Percentiles rank a stretch among this genome's conserved stretches.
These are phyloP conservation scores for Mollisia scopiformis DNA, from an alignment of 2,329 filamentous ascomycete genomes.

Conservation along the genomic window DNA sequence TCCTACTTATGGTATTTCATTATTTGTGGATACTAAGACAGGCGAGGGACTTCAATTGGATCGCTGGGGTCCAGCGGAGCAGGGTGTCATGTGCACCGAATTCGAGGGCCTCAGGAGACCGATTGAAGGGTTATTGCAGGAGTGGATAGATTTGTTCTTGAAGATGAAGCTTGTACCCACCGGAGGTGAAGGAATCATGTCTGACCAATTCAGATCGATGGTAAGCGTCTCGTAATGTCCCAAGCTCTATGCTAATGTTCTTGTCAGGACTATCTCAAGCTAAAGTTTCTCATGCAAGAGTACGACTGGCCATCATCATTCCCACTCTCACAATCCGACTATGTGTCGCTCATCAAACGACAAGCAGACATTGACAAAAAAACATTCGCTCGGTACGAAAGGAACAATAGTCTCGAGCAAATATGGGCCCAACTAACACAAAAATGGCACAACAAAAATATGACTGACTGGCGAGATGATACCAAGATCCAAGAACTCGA, in stretches of 20 bases:
- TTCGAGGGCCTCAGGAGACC: slow-evolving; percentile 5
- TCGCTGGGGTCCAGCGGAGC: neutral
- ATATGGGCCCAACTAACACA: neutral
- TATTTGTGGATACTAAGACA: slow-evolving; percentile 16
- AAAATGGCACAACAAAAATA: neutral
- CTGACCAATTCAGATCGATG: slow-evolving; percentile 6
- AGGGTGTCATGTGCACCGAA: neutral
- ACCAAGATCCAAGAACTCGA: neutral
- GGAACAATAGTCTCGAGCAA: neutral
- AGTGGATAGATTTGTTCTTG: slow-evolving; percentile 15
- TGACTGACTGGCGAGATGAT: neutral
- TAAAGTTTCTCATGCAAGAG: slow-evolving; percentile 1
- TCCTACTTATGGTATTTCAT: neutral
- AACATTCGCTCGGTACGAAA: neutral
- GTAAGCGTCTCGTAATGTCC: neutral
- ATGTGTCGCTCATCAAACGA: neutral
- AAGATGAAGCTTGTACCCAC: slow-evolving; percentile 1
- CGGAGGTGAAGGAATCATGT: slow-evolving; percentile 6
- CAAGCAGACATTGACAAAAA: slow-evolving; percentile 5
- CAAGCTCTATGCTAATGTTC: neutral
- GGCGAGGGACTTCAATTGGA: slow-evolving; percentile 14
- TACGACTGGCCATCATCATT: slow-evolving; percentile 16
- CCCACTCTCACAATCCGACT: slow-evolving; percentile 4
- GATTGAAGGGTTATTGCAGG: slow-evolving; percentile 14
- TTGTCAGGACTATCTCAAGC: neutral